Evolutionary conservation across 1,139 yeast species (phyloP), one percentile per base, ranked within the genome.

Genomic region (Tardiomyces depauwii): DNA sequence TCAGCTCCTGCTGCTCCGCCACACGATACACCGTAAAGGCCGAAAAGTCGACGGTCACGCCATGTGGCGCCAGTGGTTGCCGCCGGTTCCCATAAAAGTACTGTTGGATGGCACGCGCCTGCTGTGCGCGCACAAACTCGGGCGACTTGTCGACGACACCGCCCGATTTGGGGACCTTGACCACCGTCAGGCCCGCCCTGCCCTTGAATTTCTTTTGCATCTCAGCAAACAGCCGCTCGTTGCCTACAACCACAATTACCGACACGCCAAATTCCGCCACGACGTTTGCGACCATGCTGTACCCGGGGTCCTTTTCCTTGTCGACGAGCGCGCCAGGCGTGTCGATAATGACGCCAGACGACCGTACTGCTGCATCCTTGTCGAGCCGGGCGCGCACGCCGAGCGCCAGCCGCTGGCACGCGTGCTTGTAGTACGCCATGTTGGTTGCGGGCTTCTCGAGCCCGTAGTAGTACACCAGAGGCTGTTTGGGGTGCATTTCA

Each of bases 51-150:
- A 73, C 74, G 6, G 82, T 77, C 7, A 78, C 69, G 0, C 85
- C 77, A 54, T 74, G 80, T 1, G 99, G 98, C 5, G 94, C 83
- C 45, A 93, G 70, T 4, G 82, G 78, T 9, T 78, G 76, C 45
- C 73, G 73, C 40, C 70, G 67, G 14, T 77, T 76, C 1, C 98
- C 98, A 59, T 93, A 87, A 58, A 93, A 93, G 62, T 91, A 93
- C 58, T 88, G 94, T 58, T 80, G 79, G 46, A 91, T 86, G 4
- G 82, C 71, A 44, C 77, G 75, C 56, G 88, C 85, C 61, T 91
- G 97, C 25, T 74, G 51, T 42, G 81, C 77, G 57, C 97, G 73
- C 43, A 74, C 70, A 59, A 70, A 86, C 16, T 77, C 68, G 44
- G 82, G 93, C 51, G 84, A 93, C 27, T 78, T 71, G 43, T 84